A percentile compares a stretch with the other conserved stretches of the same genome.
Conservation (phyloP, 805 yeast genomes). For the Saturnispora bothae region DNA sequence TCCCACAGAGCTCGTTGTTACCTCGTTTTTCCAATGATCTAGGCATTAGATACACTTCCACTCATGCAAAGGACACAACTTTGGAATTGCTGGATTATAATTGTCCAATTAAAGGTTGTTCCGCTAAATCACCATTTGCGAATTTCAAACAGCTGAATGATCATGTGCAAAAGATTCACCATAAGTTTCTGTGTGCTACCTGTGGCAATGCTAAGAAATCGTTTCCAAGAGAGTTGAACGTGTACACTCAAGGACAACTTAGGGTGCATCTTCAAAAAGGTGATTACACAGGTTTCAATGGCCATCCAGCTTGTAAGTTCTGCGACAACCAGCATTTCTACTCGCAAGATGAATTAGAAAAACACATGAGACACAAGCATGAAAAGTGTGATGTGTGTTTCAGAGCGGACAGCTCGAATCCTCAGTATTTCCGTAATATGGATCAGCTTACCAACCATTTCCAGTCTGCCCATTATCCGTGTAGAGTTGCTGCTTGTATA, state of each 20-base stretch:
- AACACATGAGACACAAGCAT: slow-evolving; percentile 75
- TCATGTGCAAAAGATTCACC: slow-evolving; percentile 60
- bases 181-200: slow-evolving; percentile 55
- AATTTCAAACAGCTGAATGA: slow-evolving; percentile 49
- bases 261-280: slow-evolving; percentile 65
- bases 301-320: slow-evolving; percentile 83
- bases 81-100: slow-evolving; percentile 39
- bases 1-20: slow-evolving; percentile 7
- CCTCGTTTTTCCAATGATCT: slow-evolving; percentile 30
- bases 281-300: slow-evolving; percentile 67
- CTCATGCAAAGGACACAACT: slow-evolving; percentile 37
- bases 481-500: slow-evolving; percentile 66
- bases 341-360: slow-evolving; percentile 74
- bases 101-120: slow-evolving; percentile 38
- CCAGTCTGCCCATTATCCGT: slow-evolving; percentile 58
- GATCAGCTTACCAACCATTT: slow-evolving; percentile 70
- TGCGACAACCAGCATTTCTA: slow-evolving; percentile 70
- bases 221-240: slow-evolving; percentile 58
- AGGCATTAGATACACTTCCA: slow-evolving; percentile 51
- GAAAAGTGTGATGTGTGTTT: slow-evolving; percentile 90
- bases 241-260: slow-evolving; percentile 52
- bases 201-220: slow-evolving; percentile 72
- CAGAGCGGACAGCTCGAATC: slow-evolving; percentile 45
- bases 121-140: slow-evolving; percentile 22
- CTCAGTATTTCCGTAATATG: slow-evolving; percentile 72